These are phyloP conservation scores for Poa annua DNA, from an alignment of 176 grass and related monocot genomes.

Conservation along the genomic window DNA sequence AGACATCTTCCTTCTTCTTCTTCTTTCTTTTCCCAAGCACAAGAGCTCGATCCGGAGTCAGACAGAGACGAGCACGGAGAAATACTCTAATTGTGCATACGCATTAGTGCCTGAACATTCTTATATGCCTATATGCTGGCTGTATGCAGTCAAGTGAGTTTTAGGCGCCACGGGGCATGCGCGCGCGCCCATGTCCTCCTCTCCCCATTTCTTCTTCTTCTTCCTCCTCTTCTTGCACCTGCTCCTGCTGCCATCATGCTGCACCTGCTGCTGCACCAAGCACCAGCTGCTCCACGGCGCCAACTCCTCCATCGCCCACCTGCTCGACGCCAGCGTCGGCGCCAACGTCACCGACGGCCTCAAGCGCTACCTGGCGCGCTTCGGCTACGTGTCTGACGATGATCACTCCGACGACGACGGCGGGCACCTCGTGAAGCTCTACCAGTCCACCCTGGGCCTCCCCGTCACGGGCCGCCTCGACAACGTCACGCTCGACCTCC, in stretches of 20 bases:
- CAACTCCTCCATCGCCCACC: neutral
- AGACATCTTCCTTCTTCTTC: neutral
- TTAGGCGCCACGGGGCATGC: neutral
- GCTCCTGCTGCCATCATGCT: neutral
- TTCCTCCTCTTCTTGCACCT: neutral
- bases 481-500: constrained; percentile 3
- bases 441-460: constrained; percentile 16
- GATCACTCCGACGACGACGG: neutral
- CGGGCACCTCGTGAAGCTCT: neutral
- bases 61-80: neutral
- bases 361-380: constrained; percentile 31
- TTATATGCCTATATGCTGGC: neutral
- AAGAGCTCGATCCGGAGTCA: neutral
- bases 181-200: constrained; percentile 24
- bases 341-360: constrained; percentile 19
- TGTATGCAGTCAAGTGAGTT: neutral
- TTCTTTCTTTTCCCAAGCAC: neutral
- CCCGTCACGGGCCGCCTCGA: constrained; percentile 25
- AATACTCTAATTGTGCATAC: neutral
- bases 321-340: neutral
- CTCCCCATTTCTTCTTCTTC: neutral
- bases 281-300: neutral
- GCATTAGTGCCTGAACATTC: neutral
- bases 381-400: constrained; percentile 1
- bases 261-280: neutral